These are phyloP conservation scores for Penicillium tannophilum DNA, from an alignment of 495 filamentous ascomycete species.

Conservation along the genomic window DNA sequence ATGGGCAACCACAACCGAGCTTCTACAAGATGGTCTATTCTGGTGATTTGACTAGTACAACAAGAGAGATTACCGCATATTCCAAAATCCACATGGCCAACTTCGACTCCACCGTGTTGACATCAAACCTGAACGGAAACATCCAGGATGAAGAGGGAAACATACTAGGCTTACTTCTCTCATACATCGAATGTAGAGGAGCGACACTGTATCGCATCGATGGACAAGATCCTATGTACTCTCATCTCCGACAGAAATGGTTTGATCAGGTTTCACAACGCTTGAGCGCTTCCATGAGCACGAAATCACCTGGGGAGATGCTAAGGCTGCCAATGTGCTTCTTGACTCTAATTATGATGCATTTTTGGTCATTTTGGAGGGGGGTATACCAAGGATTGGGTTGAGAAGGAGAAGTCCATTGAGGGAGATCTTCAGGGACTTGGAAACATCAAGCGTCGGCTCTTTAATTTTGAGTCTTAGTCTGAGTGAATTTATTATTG, in stretches of 20 bases:
- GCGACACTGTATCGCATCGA: too few species aligned
- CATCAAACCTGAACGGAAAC: not conserved
- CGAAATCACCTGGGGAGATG: not conserved
- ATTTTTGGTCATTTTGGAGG: constrained; percentile 6
- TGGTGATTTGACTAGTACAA: constrained; percentile 2
- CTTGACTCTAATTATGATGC: not conserved
- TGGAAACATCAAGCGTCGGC: too few species aligned
- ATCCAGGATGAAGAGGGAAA: not conserved
- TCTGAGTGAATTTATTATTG: too few species aligned
- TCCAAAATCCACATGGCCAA: not conserved
- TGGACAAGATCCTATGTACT: too few species aligned
- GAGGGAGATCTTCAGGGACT: too few species aligned
- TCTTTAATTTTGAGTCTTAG: too few species aligned
- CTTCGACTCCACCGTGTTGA: too few species aligned
- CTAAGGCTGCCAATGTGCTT: constrained; percentile 4
- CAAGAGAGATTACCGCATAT: constrained; percentile 3
- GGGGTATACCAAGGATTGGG: not conserved
- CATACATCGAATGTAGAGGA: too few species aligned
- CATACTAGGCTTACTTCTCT: too few species aligned
- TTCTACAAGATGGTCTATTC: not conserved
- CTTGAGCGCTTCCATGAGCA: too few species aligned
- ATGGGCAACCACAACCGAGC: not conserved
- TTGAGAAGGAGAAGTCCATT: not conserved
- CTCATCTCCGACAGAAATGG: too few species aligned
- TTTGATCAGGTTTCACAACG: too few species aligned